Base-by-base conservation (phyloP, 2,329 filamentous ascomycete species). In the Talaromyces sp. region DNA sequence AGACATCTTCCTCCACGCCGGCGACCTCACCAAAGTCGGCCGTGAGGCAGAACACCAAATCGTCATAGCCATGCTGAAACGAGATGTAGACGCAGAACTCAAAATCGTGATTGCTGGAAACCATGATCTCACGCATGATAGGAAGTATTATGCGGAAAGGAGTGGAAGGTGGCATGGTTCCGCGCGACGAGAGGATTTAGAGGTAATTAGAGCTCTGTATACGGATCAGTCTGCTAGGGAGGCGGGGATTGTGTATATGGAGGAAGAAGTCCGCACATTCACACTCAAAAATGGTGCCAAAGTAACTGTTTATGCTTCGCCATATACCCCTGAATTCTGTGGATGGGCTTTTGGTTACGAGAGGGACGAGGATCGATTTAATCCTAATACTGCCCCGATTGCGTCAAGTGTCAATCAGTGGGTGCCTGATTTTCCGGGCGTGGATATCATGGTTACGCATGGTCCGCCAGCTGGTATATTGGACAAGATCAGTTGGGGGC, bases 31-130 rank as follows among this genome's bases (percentile, higher is more conserved):
- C 10, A 82, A 80, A 72, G 74, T 80, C 41, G 85, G 85, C 5
- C 74, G 75, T 11, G 64, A 79, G 11, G 49, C 72, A 15, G 83
- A 87, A 70, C 85, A 86, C 69, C 70, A 79, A 35, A 66, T 70
- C 11, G 80, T 82, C 2, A 69, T 87, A 15, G 70, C 78, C 5
- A 79, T 85, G 74, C 77, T 88, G 7, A 73, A 75, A 13, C 69
- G 70, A 0, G 61, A 63, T 9, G 80, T 85, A 41, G 75, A 84
- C 15, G 85, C 85, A 1, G 80, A 82, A 9, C 73, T 89, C 5
- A 89, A 88, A 70, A 77, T 89, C 27, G 82, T 89, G 22, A 88
- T 89, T 66, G 83, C 86, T 0, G 87, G 87, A 0, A 89, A 89
- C 70, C 87, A 89, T 73, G 86, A 88, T 70, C 77, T 87, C 50